Base-by-base conservation (phyloP, 2,329 filamentous ascomycete species). In the Pseudodiploospora longispora region DNA sequence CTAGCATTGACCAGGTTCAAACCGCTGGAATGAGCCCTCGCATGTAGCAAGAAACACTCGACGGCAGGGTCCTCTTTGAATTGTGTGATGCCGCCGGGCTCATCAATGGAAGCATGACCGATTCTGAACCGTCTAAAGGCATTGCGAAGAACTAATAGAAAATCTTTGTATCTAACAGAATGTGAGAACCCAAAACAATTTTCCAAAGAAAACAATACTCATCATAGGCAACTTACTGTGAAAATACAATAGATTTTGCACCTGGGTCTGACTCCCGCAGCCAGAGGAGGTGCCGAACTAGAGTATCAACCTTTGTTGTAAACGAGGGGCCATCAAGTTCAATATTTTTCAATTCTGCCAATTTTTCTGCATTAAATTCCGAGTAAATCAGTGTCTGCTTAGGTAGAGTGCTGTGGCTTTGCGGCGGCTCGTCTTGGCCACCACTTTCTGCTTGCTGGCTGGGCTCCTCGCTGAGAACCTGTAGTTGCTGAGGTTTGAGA, bases 171-270 rank as follows among this genome's bases (percentile, higher is more conserved):
- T 43, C 63, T 66, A 19, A 7, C 30, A 19, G 10, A 29, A 10
- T 12, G 1, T 4, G 27, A 12, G 12, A n/a, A 5, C 5, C 12
- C 30, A 30, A 6, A n/a, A 6, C 30, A 39, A 12, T 27, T 9
- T 34, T 34, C 32, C 32, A 10, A 12, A 10, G 2, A 9, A 34
- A 9, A 10, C 32, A 9, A 35, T 10, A 10, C n/a, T 10, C 27
- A 6, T 6, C 19, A 19, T 19, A 19, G 19, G 9, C 28, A 29
- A 54, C 63, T 39, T 55, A 76, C 65, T 97, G 91, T 1, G 87
- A 94, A 62, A 95, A 98, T n/a, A 97, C 76, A 59, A 98, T 85
- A 0, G 87, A 86, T 60, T 97, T 97, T 7, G 88, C 81, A 0
- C 88, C 88, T 0, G 88, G 87, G 53, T 96, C 89, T 39, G 86